Evolutionary conservation across 2,329 filamentous ascomycete genomes (phyloP), one percentile per base, ranked within the genome.

Genomic region (Fusarium fracticaudum): DNA sequence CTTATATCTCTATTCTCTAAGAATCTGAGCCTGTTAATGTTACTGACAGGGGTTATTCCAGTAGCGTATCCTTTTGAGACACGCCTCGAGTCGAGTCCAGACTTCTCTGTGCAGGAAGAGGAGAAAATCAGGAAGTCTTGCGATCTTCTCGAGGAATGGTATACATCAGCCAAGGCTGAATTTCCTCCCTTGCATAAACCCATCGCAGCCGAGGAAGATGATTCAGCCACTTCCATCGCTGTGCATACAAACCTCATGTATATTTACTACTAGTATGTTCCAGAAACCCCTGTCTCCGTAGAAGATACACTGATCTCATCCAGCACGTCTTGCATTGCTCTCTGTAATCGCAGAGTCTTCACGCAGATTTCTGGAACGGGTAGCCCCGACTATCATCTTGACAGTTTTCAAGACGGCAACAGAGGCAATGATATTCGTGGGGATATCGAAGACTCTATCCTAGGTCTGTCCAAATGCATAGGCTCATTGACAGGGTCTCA

Each of bases 261-360:
- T 9, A 45, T 33, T 5, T 38, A 38, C 6, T 20, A 45, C 24
- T 8, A 29, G 11, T 24, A 38, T 8, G 41, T 26, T 26, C 3
- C 14, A n/a, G 2, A 4, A 24, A 10, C 8, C 17, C 8, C 6
- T 0, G 2, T 10, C 17, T 2, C 6, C 14, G 1, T 8, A 4
- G 8, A 37, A 18, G 26, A 12, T 10, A 15, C 0, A 1, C 60
- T 62, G 6, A 62, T 8, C 13, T 0, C 1, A 18, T 12, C 6
- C 3, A 62, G 60, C 33, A 57, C 50, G 1, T 33, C 60, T 40
- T 62, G 33, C 7, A 33, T 62, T 17, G 35, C 60, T 14, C 33
- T 62, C 2, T 62, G 50, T 5, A 62, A 47, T 5, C 26, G 35
- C 7, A 57, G 24, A 62, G 20, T 57, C 7, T 62, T 62, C 5